Base-by-base conservation (phyloP, 257 asterid species). In the Cynanchum wilfordii region DNA sequence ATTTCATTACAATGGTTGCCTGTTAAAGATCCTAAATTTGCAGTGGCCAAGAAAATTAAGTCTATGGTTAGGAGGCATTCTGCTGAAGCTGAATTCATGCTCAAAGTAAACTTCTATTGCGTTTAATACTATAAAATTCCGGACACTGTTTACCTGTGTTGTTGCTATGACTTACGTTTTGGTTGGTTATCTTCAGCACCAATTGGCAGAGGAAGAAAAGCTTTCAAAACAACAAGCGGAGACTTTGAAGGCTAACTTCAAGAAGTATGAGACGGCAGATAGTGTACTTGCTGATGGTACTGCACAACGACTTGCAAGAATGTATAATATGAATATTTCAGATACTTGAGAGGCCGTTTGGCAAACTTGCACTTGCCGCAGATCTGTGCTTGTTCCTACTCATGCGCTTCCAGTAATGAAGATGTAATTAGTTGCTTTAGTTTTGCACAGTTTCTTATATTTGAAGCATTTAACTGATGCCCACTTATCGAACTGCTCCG, bases 1-100 rank as follows among this genome's bases (percentile, higher is more conserved):
- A 88, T 91, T 54, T 20, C 55, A 24, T 82, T 88, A 38, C 74
- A 77, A 24, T 94, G 98, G 98, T 51, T 94, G 88, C 85, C 80
- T 44, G 79, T 87, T 8, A 44, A 74, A 0, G 92, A 91, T 44
- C 95, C 96, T 1, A 84, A 86, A 1, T 86, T 81, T 70, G 84
- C 83, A 82, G 91, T 68, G 5, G 89, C 93, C 55, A 74, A 72
- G 81, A 71, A 82, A 76, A 75, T 91, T 58, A 86, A 91, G 79
- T 10, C 24, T 62, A 70, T 76, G 52, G 82, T 79, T 49, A 81
- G 75, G 30, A 79, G 19, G 76, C 97, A 91, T 54, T 80, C 83
- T 74, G 89, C 85, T 3, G 96, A 91, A 80, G 84, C 89, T 65
- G 71, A 84, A 29, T n/a, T 71, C 47, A n/a, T 89, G 83, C 87